Base-by-base conservation (phyloP, 1,284 basidiomycete genomes). In the Boletellus dicymbophilus region DNA sequence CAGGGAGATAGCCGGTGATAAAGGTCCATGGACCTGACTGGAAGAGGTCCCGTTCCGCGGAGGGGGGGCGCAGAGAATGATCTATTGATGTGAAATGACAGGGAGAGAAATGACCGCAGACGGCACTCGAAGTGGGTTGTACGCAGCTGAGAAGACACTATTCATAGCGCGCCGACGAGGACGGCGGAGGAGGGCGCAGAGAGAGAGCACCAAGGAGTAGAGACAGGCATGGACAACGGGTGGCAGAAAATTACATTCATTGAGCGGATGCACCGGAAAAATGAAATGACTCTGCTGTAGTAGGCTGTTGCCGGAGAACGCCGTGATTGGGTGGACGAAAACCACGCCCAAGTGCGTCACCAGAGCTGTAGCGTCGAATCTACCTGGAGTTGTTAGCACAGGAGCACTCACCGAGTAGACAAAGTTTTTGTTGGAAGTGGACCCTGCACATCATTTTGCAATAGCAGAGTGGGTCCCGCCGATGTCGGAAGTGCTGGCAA, bases 191-290 rank as follows among this genome's bases (percentile, higher is more conserved):
- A 6, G 51, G 48, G 47, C 46, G 40, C 44, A 44, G 51, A 49
- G 46, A 37, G 26, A n/a, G 16, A 42, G 55, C 45, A 58, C 36
- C 38, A 46, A 44, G 52, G 49, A 49, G 37, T n/a, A n/a, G 46
- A 30, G 51, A 16, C 38, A 43, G 48, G 62, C 64, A 57, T 52
- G 62, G 52, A 51, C 42, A 49, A 65, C 40, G 58, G 62, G 60
- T 65, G 64, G 61, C 62, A 66, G 62, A 56, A 30, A 58, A 63
- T 60, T 53, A 51, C 43, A 57, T 66, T 59, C 58, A 67, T 63
- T 51, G 42, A 59, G 60, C 53, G 58, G 40, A 48, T 52, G 53
- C 46, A 58, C 45, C 34, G 49, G 51, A 43, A 51, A 28, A 63
- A 63, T 65, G 63, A 66, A 67, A 63, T 61, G 60, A 37, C 27